phyloP scores from a whole-genome alignment of 768 basidiomycete genomes.

The Boletus insuetus region DNA sequence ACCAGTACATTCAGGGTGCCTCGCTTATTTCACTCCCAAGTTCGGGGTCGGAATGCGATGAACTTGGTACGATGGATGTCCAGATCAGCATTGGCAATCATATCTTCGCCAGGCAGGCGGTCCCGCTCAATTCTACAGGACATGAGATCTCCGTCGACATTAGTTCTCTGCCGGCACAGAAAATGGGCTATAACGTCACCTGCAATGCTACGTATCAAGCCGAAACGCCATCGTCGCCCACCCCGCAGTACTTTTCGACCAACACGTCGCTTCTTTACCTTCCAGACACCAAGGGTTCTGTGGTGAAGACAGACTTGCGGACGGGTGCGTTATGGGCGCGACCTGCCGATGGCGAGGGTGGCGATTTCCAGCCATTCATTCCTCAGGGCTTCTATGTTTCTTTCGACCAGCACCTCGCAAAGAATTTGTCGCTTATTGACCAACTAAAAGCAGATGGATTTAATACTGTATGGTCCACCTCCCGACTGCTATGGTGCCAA shows the following conservation, averaged over 20 bases:
- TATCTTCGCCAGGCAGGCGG: slow-evolving; percentile 22
- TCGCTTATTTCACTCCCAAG: slow-evolving; percentile 27
- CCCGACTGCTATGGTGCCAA: not conserved
- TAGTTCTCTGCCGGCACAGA: slow-evolving; percentile 26
- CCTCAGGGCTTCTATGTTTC: slow-evolving; percentile 76
- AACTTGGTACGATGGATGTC: slow-evolving; percentile 21
- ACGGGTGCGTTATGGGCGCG: slow-evolving; percentile 45
- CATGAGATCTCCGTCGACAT: slow-evolving; percentile 36
- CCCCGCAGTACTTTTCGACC: slow-evolving; percentile 31
- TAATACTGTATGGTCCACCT: slow-evolving; percentile 17
- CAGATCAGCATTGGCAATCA: slow-evolving; percentile 30
- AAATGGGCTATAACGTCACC: slow-evolving; percentile 30
- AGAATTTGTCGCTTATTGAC: slow-evolving; percentile 51
- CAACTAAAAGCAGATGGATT: slow-evolving; percentile 57
- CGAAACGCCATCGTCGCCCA: not conserved
- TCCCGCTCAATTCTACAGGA: slow-evolving; percentile 40
- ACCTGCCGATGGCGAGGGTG: slow-evolving; percentile 23
- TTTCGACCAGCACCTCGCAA: slow-evolving; percentile 51
- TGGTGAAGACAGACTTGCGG: slow-evolving; percentile 48
- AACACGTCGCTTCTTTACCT: slow-evolving; percentile 41
- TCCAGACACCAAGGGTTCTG: slow-evolving; percentile 33
- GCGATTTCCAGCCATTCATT: slow-evolving; percentile 41
- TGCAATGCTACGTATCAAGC: slow-evolving; percentile 33
- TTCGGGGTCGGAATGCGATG: not conserved
- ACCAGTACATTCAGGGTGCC: slow-evolving; percentile 34